phyloP scores from a whole-genome alignment of 192 early-diverging fungal species.

The Obelidium mucronatum region DNA sequence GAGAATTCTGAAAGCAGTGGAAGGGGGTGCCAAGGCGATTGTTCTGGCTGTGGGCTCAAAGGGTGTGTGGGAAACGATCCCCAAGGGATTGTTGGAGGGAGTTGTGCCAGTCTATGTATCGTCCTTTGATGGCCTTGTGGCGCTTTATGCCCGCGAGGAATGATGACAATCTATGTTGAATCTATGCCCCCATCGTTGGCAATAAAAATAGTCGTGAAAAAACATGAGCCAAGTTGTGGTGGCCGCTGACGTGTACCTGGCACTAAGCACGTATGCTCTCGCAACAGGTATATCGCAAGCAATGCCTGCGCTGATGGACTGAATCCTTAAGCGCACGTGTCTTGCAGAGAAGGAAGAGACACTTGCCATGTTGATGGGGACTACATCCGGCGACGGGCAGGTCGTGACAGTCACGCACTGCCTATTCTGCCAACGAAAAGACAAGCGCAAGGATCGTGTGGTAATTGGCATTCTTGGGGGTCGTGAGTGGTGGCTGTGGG shows the following conservation, averaged over 20 bases:
- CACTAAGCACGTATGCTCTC: conserved; percentile 32
- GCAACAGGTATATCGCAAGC: conserved; percentile 22
- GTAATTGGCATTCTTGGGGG: not conserved
- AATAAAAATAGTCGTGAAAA: no score
- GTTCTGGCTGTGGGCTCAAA: not conserved
- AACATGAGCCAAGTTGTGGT: conserved; percentile 11
- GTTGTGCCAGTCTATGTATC: no score
- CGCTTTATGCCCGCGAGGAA: no score
- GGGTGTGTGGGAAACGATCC: not conserved
- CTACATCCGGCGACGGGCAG: not conserved
- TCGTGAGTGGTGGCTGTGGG: not conserved
- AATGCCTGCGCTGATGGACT: no score
- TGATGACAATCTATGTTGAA: no score
- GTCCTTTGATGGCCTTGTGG: no score
- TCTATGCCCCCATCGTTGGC: no score
- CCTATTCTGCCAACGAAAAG: conserved; percentile 51
- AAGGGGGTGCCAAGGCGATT: not conserved
- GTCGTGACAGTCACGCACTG: conserved; percentile 35
- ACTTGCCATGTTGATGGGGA: conserved; percentile 48
- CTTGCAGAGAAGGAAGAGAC: conserved; percentile 52
- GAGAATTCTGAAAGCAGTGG: not conserved
- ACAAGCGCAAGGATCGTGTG: conserved; percentile 57
- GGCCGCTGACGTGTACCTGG: conserved; percentile 29
- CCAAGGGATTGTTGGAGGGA: not conserved
- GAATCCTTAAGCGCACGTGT: no score